Base-by-base conservation (phyloP, 768 basidiomycete genomes). In the Boletus vermiculosoides region DNA sequence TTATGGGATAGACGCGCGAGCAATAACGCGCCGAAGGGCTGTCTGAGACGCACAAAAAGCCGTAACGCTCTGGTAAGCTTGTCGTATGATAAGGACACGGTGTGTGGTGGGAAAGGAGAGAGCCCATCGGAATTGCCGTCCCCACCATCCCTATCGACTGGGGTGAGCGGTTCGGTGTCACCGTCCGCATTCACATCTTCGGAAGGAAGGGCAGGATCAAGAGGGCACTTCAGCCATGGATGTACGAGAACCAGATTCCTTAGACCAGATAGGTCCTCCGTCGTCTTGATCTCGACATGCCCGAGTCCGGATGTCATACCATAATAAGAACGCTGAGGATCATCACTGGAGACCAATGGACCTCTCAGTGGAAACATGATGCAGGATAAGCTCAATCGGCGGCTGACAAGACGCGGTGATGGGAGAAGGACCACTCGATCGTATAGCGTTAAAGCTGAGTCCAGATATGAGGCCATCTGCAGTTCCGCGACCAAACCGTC, bases 1-100 rank as follows among this genome's bases (percentile, higher is more conserved):
- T 25, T 25, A 5, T 25, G 25, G 3, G 25, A 25, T 25, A 25
- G 25, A 25, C 3, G 31, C 2, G 2, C 31, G 31, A 31, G 44
- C 2, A 47, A 15, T 10, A 30, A 12, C 1, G 45, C 63, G 65
- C 67, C 66, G 7, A 50, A 50, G 11, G 31, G 31, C 2, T 31
- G 31, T 31, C 11, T 11, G 10, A 31, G 31, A 31, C 31, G 31
- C 31, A 7, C 25, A 9, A 40, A 50, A 20, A 40, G n/a, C 3
- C 37, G 50, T 15, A 39, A 6, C 8, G 50, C 16, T 28, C 37
- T 20, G 4, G 37, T 50, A 30, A 28, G 37, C 10, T 50, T 50
- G n/a, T 50, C 25, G 25, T 11, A 18, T n/a, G 25, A 9, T n/a
- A 25, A 9, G 0, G 45, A 12, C 18, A 4, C 2, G 7, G 11